Conservation (phyloP, 2,329 filamentous ascomycete species). For the Leptographium flavum region DNA sequence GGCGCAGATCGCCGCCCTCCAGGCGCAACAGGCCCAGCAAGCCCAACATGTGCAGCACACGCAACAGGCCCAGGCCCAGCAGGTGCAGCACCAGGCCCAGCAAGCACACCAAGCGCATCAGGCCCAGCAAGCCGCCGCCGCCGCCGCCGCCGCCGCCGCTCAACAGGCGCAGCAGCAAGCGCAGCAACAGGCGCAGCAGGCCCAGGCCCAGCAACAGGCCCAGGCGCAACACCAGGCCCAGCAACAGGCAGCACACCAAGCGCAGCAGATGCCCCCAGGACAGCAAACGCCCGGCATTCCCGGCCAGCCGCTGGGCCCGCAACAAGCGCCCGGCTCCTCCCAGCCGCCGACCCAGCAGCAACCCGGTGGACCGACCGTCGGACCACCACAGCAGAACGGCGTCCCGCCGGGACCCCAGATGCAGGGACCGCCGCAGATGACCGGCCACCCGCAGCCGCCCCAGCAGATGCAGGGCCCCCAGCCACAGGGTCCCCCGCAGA, state of each 20-base stretch:
- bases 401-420: conserved; percentile 15
- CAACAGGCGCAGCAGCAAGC: conserved; percentile 25
- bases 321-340: conserved; percentile 8
- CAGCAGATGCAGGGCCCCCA: conserved; percentile 16
- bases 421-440: conserved; percentile 15
- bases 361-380: conserved; percentile 22
- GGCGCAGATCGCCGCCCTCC: conserved; percentile 7
- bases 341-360: conserved; percentile 16
- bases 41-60: conserved; percentile 18
- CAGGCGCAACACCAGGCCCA: conserved; percentile 11
- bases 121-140: conserved; percentile 16
- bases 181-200: conserved; percentile 29
- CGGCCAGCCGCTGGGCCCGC: conserved; percentile 1
- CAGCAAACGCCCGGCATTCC: conserved; percentile 6
- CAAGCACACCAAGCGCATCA: conserved; percentile 26
- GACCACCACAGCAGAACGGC: conserved; percentile 15
- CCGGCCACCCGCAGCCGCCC: conserved; percentile 19
- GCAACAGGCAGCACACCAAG: conserved; percentile 18
- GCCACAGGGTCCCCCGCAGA: background rate
- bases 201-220: conserved; percentile 17
- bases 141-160: conserved; percentile 13
- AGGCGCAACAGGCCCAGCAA: conserved; percentile 27
- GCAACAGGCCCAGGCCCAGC: conserved; percentile 9
- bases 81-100: conserved; percentile 20
- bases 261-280: conserved; percentile 20